Evolutionary conservation across 2,329 filamentous ascomycete species (phyloP).

Genomic region (Colletotrichum tabaci): DNA sequence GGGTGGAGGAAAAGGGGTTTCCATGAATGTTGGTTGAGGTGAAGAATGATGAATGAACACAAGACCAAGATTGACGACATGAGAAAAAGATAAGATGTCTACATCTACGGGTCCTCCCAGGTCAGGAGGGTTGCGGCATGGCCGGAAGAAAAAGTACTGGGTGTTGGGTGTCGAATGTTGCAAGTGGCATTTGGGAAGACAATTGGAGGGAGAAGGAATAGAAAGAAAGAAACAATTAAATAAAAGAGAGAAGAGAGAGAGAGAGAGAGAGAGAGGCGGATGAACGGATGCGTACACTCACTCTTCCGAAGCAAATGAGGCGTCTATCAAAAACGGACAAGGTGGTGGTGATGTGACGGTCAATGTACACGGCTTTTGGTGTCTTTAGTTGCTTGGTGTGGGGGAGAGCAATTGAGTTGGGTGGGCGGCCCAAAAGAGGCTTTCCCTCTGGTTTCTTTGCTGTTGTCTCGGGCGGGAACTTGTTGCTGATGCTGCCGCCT

Average conservation of each 20-base stretch:
- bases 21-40: conserved; percentile 15
- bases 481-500: not conserved
- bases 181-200: not conserved
- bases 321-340: conserved; percentile 18
- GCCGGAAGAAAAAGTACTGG: not conserved
- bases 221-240: too few species aligned
- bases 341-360: conserved; percentile 1
- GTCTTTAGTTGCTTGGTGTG: too few species aligned
- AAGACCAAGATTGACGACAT: not conserved
- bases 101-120: not conserved
- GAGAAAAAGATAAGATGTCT: not conserved
- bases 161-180: not conserved
- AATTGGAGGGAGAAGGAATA: not conserved
- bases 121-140: not conserved
- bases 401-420: too few species aligned
- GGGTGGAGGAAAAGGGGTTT: conserved; percentile 21
- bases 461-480: not conserved
- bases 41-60: conserved; percentile 18
- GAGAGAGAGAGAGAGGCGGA: not conserved
- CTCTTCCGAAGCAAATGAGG: not conserved
- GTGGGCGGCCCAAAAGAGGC: not conserved
- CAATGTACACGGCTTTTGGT: conserved; percentile 1
- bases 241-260: not conserved
- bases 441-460: not conserved
- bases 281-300: conserved; percentile 13